These are phyloP conservation scores for Xanthoparmelia taractica DNA, from an alignment of 495 filamentous ascomycete species.

Conservation along the genomic window DNA sequence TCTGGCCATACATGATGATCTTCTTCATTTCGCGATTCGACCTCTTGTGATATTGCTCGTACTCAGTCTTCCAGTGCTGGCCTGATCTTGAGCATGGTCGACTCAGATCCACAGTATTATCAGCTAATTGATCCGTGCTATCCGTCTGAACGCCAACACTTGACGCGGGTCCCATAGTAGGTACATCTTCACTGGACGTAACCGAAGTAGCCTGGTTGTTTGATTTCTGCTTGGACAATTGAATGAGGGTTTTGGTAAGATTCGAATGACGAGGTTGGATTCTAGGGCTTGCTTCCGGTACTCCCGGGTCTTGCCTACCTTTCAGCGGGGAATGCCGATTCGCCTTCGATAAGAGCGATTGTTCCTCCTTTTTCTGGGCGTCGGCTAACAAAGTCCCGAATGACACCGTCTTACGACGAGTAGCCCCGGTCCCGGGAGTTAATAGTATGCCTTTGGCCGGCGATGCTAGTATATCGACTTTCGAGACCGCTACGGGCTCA, in stretches of 20 bases:
- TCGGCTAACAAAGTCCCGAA: slow-evolving; percentile 57
- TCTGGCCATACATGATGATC: slow-evolving; percentile 68
- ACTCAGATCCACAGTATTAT: slow-evolving; percentile 68
- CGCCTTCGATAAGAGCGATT: slow-evolving; percentile 29
- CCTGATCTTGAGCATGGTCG: slow-evolving; percentile 78
- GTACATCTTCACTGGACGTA: slow-evolving; percentile 14
- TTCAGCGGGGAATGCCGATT: slow-evolving; percentile 12
- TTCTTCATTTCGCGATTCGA: slow-evolving; percentile 73
- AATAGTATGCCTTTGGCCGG: slow-evolving; percentile 76
- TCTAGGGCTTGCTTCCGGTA: slow-evolving; percentile 23
- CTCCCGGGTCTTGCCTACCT: slow-evolving; percentile 25
- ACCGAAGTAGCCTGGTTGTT: not conserved
- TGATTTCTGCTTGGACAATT: slow-evolving; percentile 19
- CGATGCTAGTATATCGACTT: slow-evolving; percentile 41
- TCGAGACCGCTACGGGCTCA: not conserved
- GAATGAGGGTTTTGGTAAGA: slow-evolving; percentile 29
- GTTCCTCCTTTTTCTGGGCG: slow-evolving; percentile 1
- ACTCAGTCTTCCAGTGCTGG: slow-evolving; percentile 89
- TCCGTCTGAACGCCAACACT: slow-evolving; percentile 24
- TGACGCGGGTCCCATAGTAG: not conserved
- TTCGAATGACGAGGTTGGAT: slow-evolving; percentile 24
- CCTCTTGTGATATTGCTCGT: slow-evolving; percentile 69
- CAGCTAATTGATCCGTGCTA: slow-evolving; percentile 29
- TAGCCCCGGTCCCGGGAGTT: slow-evolving; percentile 75
- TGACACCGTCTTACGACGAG: slow-evolving; percentile 81